A percentile compares a stretch with the other conserved stretches of the same genome.
These are phyloP conservation scores for Cyclocybe cylindracea DNA, from an alignment of 768 basidiomycete genomes.

Conservation along the genomic window DNA sequence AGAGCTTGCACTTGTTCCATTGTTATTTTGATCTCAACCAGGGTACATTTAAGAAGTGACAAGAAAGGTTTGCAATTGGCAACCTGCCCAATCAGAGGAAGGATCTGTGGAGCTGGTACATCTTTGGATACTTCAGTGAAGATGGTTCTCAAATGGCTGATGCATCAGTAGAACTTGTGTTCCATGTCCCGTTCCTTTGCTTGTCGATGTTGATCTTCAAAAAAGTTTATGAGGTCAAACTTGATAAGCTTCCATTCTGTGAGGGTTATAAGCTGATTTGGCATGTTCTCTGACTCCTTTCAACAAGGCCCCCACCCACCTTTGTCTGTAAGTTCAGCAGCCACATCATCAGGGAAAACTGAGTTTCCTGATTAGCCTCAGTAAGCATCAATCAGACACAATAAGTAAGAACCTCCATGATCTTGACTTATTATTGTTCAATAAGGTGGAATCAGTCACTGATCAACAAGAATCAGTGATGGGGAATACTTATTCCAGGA, in stretches of 20 bases:
- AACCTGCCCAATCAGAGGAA: conserved; percentile 15
- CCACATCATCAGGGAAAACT: neutral
- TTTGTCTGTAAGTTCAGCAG: conserved; percentile 23
- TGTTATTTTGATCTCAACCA: neutral
- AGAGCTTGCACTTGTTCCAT: conserved; percentile 8
- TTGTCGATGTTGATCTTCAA: conserved; percentile 11
- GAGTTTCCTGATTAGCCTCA: no score
- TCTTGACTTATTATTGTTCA: no score
- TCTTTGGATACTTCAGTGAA: neutral
- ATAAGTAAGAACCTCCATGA: no score
- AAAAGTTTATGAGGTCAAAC: conserved; percentile 15
- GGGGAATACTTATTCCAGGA: no score
- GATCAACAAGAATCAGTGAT: no score
- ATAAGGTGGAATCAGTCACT: no score
- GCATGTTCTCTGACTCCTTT: neutral
- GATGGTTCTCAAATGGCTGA: neutral
- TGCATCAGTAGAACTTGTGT: no score
- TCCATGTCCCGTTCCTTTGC: neutral
- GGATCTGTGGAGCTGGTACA: conserved; percentile 1
- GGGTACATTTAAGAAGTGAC: conserved; percentile 19
- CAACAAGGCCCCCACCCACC: conserved; percentile 6
- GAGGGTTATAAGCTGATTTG: neutral
- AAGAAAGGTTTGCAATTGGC: conserved; percentile 20
- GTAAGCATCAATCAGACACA: no score
- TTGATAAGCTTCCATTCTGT: conserved; percentile 25